Evolutionary conservation across 192 early-diverging fungal species (phyloP).

Genomic region (Coemansia sp.): DNA sequence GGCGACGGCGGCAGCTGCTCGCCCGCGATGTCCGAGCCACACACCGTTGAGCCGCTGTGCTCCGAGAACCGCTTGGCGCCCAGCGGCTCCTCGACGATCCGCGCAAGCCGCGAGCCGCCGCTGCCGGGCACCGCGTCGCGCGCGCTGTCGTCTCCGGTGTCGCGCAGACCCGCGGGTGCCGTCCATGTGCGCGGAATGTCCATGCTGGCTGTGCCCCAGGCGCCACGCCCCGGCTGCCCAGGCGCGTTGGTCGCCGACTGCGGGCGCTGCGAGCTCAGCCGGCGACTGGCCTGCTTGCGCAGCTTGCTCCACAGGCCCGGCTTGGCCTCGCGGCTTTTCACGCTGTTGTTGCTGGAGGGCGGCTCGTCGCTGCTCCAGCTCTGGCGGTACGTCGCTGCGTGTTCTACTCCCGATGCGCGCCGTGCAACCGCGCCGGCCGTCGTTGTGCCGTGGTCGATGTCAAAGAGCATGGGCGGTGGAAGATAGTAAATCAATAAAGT

Average conservation of each 20-base stretch:
- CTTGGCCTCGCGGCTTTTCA: constrained; percentile 16
- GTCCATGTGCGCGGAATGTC: not conserved
- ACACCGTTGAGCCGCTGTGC: constrained; percentile 45
- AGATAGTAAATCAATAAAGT: not conserved
- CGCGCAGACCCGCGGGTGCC: not conserved
- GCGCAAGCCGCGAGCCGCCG: constrained; percentile 7
- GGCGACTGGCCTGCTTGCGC: constrained; percentile 35
- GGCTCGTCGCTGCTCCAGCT: constrained; percentile 53
- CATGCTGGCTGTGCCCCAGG: not conserved
- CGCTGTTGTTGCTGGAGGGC: constrained; percentile 31
- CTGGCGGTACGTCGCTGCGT: constrained; percentile 16
- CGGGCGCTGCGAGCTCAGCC: constrained; percentile 1
- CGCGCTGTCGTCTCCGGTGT: not conserved
- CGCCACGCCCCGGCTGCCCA: no score
- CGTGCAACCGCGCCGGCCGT: not conserved
- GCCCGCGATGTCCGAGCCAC: constrained; percentile 28
- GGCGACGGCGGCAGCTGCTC: constrained; percentile 16
- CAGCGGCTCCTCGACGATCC: constrained; percentile 46
- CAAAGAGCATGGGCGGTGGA: constrained; percentile 12
- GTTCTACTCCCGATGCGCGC: not conserved
- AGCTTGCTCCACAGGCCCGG: constrained; percentile 36
- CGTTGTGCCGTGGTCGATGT: constrained; percentile 10
- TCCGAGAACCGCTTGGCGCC: constrained; percentile 44
- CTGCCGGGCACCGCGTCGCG: not conserved
- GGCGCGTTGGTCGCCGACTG: not conserved